Evolutionary conservation across 192 early-diverging fungal species (phyloP).

Genomic region (Allomyces javanicus): DNA sequence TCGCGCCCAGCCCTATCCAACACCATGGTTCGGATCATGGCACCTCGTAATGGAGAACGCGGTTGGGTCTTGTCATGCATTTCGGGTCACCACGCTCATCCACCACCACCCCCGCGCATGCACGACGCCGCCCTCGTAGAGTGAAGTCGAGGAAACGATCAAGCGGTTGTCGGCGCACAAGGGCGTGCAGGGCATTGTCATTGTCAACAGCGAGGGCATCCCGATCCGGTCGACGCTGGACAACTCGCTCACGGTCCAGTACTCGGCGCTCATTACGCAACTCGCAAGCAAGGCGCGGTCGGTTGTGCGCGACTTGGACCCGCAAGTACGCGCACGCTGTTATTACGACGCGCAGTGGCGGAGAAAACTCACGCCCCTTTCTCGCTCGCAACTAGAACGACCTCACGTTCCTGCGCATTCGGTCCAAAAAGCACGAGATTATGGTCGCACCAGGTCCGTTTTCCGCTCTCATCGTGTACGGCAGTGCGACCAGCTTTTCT

Average conservation of each 20-base stretch:
- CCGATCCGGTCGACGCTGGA: constrained; percentile 79
- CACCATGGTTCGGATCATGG: no score
- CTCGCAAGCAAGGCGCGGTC: constrained; percentile 55
- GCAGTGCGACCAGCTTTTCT: background rate
- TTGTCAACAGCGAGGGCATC: constrained; percentile 77
- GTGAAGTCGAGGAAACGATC: constrained; percentile 86
- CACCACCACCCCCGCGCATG: no score
- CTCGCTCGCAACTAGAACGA: constrained; percentile 46
- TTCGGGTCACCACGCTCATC: no score
- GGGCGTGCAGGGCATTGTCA: constrained; percentile 79
- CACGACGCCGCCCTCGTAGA: background rate
- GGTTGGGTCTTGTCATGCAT: no score
- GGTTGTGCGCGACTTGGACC: constrained; percentile 62
- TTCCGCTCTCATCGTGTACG: background rate
- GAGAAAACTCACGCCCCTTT: background rate
- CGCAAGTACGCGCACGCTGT: constrained; percentile 27
- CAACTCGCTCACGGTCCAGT: constrained; percentile 51
- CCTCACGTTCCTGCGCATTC: constrained; percentile 75
- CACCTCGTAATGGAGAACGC: no score
- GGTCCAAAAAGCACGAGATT: constrained; percentile 88
- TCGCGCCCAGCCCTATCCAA: no score
- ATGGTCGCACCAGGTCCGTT: constrained; percentile 75
- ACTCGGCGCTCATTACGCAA: constrained; percentile 64
- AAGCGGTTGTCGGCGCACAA: constrained; percentile 69
- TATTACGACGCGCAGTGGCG: background rate